Evolutionary conservation across 1,284 basidiomycete genomes (phyloP), one percentile per base, ranked within the genome.

Genomic region (Uromyces viciae-fabae): DNA sequence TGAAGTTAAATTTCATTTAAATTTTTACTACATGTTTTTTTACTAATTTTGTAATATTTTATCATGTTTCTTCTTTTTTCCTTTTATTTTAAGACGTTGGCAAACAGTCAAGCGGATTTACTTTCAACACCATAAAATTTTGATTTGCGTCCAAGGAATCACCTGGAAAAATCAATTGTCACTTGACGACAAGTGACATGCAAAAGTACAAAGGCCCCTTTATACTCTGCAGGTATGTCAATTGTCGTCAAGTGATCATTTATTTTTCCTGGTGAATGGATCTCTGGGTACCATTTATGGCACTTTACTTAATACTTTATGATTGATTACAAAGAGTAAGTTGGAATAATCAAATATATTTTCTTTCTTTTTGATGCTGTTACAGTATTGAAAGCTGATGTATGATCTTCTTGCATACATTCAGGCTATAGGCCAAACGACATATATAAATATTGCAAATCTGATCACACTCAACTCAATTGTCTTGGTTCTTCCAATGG

Each of bases 261-360:
- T n/a, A n/a, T n/a, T n/a, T n/a, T n/a, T n/a, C n/a, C n/a, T n/a
- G n/a, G n/a, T n/a, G n/a, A n/a, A 56, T 58, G 33, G 60, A 19
- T 72, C 66, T 33, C 77, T 69, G 31, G 43, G 25, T 19, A 62
- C 60, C n/a, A 80, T 80, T 56, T 73, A 72, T 38, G 77, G 77
- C 4, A 40, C 77, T 33, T 46, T 80, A n/a, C 43, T 80, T 25
- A 80, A 80, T 36, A 83, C 88, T 95, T 33, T 89, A 94, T 66
- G 89, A 91, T 8, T 91, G 91, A 82, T 86, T 95, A 72, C 91
- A 94, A 66, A 94, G 92, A 88, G 92, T 91, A 82, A 74, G 88
- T 84, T n/a, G n/a, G n/a, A n/a, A n/a, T n/a, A n/a, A n/a, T n/a
- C n/a, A n/a, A n/a, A n/a, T n/a, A n/a, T n/a, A 28, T 14, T 22